Evolutionary conservation across 768 basidiomycete genomes (phyloP).

Genomic region (Mycena epipterygia): DNA sequence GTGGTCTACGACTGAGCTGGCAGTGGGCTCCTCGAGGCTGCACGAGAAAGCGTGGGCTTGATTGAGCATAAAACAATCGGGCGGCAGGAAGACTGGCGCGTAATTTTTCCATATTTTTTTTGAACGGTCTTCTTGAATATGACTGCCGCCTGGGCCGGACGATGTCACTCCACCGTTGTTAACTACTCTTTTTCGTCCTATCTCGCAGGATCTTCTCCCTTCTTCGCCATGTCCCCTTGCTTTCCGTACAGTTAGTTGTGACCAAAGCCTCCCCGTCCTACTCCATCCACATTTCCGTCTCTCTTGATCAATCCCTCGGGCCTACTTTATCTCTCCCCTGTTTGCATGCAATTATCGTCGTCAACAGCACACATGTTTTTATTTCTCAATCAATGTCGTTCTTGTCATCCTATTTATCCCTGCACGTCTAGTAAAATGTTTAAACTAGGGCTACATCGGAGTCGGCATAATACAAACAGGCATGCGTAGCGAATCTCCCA

Average conservation of each 20-base stretch:
- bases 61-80: constrained; percentile 49
- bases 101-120: constrained; percentile 38
- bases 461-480: constrained; percentile 19
- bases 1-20: constrained; percentile 70
- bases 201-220: constrained; percentile 31
- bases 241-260: constrained; percentile 30
- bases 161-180: constrained; percentile 43
- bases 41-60: constrained; percentile 74
- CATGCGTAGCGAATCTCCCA: neutral
- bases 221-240: constrained; percentile 38
- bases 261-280: constrained; percentile 24
- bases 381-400: constrained; percentile 36
- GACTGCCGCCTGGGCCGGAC: constrained; percentile 61
- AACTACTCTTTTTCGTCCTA: constrained; percentile 35
- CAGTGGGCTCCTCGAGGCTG: constrained; percentile 64
- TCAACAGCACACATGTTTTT: constrained; percentile 43
- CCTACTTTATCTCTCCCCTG: constrained; percentile 58
- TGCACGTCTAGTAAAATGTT: neutral
- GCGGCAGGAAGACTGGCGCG: constrained; percentile 33
- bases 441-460: constrained; percentile 32
- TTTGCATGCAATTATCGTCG: constrained; percentile 47
- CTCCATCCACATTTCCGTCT: constrained; percentile 41
- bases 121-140: constrained; percentile 46
- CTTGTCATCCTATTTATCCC: constrained; percentile 33
- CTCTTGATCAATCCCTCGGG: constrained; percentile 47